These are phyloP conservation scores for Kodamaea suecica DNA, from an alignment of 1,139 yeast genomes.

Conservation along the genomic window DNA sequence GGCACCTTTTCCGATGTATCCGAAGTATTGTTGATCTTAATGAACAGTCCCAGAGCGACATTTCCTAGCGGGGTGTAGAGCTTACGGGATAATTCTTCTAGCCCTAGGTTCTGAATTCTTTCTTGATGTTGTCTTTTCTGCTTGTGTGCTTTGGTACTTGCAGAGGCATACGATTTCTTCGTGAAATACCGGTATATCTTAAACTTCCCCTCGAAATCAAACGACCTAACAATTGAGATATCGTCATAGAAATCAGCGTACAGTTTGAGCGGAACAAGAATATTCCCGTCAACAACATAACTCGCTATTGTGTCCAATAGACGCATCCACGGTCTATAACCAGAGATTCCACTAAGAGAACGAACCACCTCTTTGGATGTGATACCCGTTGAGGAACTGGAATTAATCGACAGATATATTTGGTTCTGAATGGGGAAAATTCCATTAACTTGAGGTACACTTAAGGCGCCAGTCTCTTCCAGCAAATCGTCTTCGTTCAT, in stretches of 20 bases:
- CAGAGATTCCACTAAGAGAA: slow-evolving; percentile 52
- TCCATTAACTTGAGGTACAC: slow-evolving; percentile 41
- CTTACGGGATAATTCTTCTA: slow-evolving; percentile 23
- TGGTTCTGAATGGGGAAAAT: slow-evolving; percentile 65
- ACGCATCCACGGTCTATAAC: slow-evolving; percentile 48
- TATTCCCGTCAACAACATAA: slow-evolving; percentile 25
- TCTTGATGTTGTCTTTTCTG: slow-evolving; percentile 5
- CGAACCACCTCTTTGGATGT: slow-evolving; percentile 54
- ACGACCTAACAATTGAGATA: slow-evolving; percentile 52
- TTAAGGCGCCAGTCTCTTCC: neutral
- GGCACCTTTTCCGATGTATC: slow-evolving; percentile 7
- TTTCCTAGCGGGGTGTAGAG: slow-evolving; percentile 24
- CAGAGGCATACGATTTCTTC: slow-evolving; percentile 11
- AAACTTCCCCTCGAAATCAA: slow-evolving; percentile 70
- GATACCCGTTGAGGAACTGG: slow-evolving; percentile 44
- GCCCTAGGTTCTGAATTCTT: slow-evolving; percentile 8
- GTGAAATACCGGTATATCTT: slow-evolving; percentile 71
- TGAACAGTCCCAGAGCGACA: slow-evolving; percentile 22
- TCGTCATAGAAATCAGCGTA: slow-evolving; percentile 23
- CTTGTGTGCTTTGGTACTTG: slow-evolving; percentile 9
- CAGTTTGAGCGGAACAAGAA: slow-evolving; percentile 22
- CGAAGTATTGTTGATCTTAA: slow-evolving; percentile 8
- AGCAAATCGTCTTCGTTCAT: slow-evolving; percentile 1
- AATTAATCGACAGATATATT: slow-evolving; percentile 46
- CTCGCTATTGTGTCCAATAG: slow-evolving; percentile 47